Evolutionary conservation across 2,329 filamentous ascomycete genomes (phyloP).

Genomic region (Penicillium sp.): DNA sequence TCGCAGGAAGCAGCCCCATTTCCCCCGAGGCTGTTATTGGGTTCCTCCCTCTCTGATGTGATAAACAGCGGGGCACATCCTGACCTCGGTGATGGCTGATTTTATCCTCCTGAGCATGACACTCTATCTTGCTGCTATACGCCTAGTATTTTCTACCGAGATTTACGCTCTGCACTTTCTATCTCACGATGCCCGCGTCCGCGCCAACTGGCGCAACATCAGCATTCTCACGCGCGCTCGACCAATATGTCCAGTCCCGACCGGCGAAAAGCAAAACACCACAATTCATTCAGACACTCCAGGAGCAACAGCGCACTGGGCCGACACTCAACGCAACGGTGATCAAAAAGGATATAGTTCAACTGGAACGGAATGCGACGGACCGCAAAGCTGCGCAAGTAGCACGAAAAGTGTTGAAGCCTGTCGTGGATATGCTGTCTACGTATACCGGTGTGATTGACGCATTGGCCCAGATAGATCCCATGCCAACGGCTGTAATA

Average conservation of each 20-base stretch:
- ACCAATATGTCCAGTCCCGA: slow-evolving; percentile 8
- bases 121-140: too few species aligned
- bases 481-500: background rate
- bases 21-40: too few species aligned
- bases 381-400: slow-evolving; percentile 2
- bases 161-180: background rate
- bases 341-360: slow-evolving; percentile 1
- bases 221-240: slow-evolving; percentile 1
- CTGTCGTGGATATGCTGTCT: background rate
- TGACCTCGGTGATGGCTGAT: too few species aligned
- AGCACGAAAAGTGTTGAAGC: background rate
- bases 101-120: too few species aligned
- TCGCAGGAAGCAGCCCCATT: too few species aligned
- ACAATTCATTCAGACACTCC: background rate
- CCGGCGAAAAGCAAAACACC: slow-evolving; percentile 8
- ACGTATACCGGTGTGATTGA: slow-evolving; percentile 2
- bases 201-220: background rate
- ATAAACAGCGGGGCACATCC: too few species aligned
- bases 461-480: background rate
- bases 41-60: too few species aligned
- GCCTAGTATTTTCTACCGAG: too few species aligned
- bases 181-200: background rate
- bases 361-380: background rate
- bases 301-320: slow-evolving; percentile 3
- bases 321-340: background rate